These are phyloP conservation scores for Gomphus bonarii DNA, from an alignment of 1,284 basidiomycete genomes.

Conservation along the genomic window DNA sequence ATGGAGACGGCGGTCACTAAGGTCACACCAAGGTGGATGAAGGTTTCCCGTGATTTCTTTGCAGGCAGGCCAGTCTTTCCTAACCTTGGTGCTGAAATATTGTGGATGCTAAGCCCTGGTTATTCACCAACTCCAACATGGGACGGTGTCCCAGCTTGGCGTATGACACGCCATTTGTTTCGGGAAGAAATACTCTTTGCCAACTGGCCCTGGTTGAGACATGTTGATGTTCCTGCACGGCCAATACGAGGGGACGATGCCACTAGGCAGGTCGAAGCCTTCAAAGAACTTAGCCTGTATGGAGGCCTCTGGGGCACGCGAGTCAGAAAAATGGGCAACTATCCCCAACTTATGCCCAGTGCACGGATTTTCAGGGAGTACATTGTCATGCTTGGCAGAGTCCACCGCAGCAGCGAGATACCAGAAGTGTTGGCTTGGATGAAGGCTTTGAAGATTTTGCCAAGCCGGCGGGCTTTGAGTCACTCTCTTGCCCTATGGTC, in stretches of 20 bases:
- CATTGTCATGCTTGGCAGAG: constrained; percentile 50
- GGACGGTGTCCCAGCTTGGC: constrained; percentile 34
- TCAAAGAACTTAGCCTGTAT: constrained; percentile 5
- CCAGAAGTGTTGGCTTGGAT: constrained; percentile 73
- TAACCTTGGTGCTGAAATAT: constrained; percentile 19
- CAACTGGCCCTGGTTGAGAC: constrained; percentile 30
- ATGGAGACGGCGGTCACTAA: constrained; percentile 40
- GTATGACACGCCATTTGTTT: constrained; percentile 38
- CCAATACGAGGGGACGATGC: constrained; percentile 23
- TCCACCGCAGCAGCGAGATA: constrained; percentile 44
- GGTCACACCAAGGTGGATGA: constrained; percentile 25
- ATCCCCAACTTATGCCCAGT: constrained; percentile 38
- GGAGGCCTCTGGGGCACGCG: background rate
- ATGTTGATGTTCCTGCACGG: constrained; percentile 20
- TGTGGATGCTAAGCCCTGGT: constrained; percentile 19
- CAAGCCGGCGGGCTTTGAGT: constrained; percentile 45
- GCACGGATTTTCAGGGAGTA: constrained; percentile 48
- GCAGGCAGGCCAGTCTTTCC: background rate
- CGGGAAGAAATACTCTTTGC: constrained; percentile 36
- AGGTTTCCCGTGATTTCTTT: constrained; percentile 12
- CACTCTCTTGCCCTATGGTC: constrained; percentile 59
- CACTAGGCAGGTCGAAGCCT: constrained; percentile 12
- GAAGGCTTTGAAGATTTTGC: constrained; percentile 45
- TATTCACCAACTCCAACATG: constrained; percentile 22
- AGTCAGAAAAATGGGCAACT: constrained; percentile 11